These are phyloP conservation scores for Nyssa sinensis DNA, from an alignment of 148 eudicot species.

Conservation along the genomic window DNA sequence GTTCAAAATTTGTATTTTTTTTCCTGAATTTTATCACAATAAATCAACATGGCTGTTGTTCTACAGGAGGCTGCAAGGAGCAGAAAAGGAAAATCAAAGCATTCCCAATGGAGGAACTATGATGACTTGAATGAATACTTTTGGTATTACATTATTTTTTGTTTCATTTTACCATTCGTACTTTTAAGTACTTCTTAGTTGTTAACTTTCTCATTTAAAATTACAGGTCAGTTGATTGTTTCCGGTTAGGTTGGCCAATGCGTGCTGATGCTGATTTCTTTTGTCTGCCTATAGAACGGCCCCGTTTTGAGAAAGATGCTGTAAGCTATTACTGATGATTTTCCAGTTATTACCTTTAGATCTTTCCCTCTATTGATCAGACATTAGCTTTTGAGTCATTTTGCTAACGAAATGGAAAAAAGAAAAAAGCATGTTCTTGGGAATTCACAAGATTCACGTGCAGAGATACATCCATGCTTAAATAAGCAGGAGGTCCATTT, in stretches of 20 bases:
- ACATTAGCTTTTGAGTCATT: neutral
- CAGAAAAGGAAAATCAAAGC: conserved; percentile 80
- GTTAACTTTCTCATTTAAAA: neutral
- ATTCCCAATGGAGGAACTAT: conserved; percentile 98
- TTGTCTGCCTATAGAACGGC: conserved; percentile 34
- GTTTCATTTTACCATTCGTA: neutral
- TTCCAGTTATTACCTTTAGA: neutral
- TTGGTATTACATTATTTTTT: conserved; percentile 46
- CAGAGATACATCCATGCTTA: no score
- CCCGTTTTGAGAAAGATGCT: conserved; percentile 50
- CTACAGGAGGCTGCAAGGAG: conserved; percentile 84
- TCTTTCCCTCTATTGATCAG: neutral
- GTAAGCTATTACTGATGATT: conserved; percentile 30
- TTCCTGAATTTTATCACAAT: neutral
- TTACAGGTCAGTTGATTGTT: conserved; percentile 91
- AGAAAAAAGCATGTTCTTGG: neutral
- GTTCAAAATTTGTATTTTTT: neutral
- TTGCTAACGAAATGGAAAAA: neutral
- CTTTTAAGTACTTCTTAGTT: neutral
- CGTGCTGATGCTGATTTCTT: conserved; percentile 94
- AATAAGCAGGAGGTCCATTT: no score
- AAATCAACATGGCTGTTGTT: conserved; percentile 2
- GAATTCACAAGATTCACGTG: neutral
- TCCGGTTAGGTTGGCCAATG: conserved; percentile 99
- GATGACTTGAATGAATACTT: conserved; percentile 98